Base-by-base conservation (phyloP, 768 basidiomycete genomes). In the Lentinula guzmanii region DNA sequence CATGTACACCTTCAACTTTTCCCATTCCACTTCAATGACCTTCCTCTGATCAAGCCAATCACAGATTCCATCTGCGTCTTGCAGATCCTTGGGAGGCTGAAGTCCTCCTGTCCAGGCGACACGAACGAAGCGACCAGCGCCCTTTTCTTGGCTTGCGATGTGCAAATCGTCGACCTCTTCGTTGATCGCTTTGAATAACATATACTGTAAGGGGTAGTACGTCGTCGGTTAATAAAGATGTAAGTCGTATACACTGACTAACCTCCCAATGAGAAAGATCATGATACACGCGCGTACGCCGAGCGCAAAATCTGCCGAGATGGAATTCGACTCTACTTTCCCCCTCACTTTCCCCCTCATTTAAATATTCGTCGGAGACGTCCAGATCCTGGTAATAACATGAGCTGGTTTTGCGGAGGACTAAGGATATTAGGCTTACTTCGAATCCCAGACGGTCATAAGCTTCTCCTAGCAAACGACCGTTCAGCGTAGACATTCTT, bases 211-310 rank as follows among this genome's bases (percentile, higher is more conserved):
- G 35, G 51, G 39, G n/a, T 18, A 42, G 24, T 35, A 42, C 31
- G 41, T n/a, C 33, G 37, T 53, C 10, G 34, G 5, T 41, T 3
- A 64, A 39, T 66, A 34, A 60, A 21, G 69, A 60, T 51, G 66
- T 62, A 42, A 61, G 8, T n/a, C 62, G 45, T 52, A 60, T 34
- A 16, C 55, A 24, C 28, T 42, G 15, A 73, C 80, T 61, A 63
- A 91, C 91, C 84, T 92, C 91, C 91, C 91, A 94, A 67, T 94
- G 91, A 18, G 79, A 81, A 67, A 93, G 86, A 58, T 79, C 72
- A 67, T 93, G 91, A 66, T 82, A 94, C 16, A 86, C 82, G 56
- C 71, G 74, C 2, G 86, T 86, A 56, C 91, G 80, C 52, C 75
- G 75, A 2, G 87, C 91, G 69, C 91, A 94, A 68, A 91, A 93